Evolutionary conservation across 176 grass and related monocot genomes (phyloP), one percentile per base, ranked within the genome.

Genomic region (Carex myosuroides): DNA sequence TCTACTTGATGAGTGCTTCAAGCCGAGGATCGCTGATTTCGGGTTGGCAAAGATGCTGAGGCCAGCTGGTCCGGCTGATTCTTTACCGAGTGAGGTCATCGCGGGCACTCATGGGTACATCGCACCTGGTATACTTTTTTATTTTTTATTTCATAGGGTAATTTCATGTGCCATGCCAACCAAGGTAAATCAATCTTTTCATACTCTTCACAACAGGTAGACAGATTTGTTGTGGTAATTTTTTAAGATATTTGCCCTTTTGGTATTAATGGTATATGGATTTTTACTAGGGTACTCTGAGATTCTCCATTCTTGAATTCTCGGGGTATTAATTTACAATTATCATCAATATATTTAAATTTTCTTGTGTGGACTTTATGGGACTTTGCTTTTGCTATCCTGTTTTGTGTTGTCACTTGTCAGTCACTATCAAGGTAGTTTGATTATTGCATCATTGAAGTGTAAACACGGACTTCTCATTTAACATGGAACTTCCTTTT

Each of bases 41-140:
- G 95, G 95, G 4, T 88, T 98, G 4, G 95, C 95, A 39, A 98
- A 93, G 91, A 90, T 98, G 32, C 84, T 93, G n/a, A 26, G 64
- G 50, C n/a, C 83, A 4, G 71, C 50, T 17, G 64, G 82, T 10
- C 59, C 33, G 4, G 42, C 3, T 0, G 32, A 58, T 18, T 8
- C 46, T 4, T 86, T 92, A 0, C 86, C 64, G 1, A 70, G 39
- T 12, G 80, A 85, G 8, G 87, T 91, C 11, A 91, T 98, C 21
- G 87, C 95, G 5, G 95, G 95, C 6, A 98, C 95, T 50, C 89
- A 91, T 2, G 95, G 95, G 3, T 98, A 98, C 83, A 94, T 98
- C 75, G 95, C 95, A 10, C 95, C 95, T 3, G 92, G 92, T 91
- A 70, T 26, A 20, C 26, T 61, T 60, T 32, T 3, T 68, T 17